A percentile compares a stretch with the other conserved stretches of the same genome.
phyloP scores from a whole-genome alignment of 768 basidiomycete species.

The Rhizopogon vinicolor region DNA sequence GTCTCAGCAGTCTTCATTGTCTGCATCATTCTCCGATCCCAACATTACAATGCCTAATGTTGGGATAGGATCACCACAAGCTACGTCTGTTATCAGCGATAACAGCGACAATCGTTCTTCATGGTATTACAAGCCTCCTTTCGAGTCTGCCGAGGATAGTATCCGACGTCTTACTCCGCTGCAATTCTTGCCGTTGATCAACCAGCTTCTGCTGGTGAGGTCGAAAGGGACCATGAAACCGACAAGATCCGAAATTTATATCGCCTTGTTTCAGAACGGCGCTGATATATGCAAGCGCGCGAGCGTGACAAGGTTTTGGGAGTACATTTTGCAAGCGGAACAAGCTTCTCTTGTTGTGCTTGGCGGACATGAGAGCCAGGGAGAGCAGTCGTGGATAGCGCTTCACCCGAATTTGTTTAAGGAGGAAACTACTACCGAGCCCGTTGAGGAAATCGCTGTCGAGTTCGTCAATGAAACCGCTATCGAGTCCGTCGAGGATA shows the following conservation, averaged over 20 bases:
- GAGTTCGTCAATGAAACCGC: neutral
- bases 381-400: slow-evolving; percentile 12
- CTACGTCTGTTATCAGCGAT: neutral
- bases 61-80: slow-evolving; percentile 3
- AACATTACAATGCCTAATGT: too few relatives aligned
- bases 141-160: neutral
- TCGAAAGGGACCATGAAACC: slow-evolving; percentile 28
- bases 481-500: slow-evolving; percentile 2
- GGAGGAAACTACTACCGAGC: neutral
- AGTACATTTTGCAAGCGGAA: slow-evolving; percentile 23
- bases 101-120: slow-evolving; percentile 4
- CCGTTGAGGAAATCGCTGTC: too few relatives aligned
- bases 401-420: slow-evolving; percentile 14
- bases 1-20: too few relatives aligned
- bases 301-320: slow-evolving; percentile 21
- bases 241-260: slow-evolving; percentile 34
- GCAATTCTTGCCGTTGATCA: too few relatives aligned
- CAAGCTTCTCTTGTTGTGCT: slow-evolving; percentile 21
- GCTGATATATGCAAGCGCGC: slow-evolving; percentile 20
- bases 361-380: slow-evolving; percentile 11
- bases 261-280: slow-evolving; percentile 26
- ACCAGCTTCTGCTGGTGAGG: neutral
- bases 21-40: too few relatives aligned
- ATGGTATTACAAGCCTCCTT: neutral
- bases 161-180: too few relatives aligned